Conservation (phyloP, 352 stramenopile species). For the Peronospora farinosa region DNA sequence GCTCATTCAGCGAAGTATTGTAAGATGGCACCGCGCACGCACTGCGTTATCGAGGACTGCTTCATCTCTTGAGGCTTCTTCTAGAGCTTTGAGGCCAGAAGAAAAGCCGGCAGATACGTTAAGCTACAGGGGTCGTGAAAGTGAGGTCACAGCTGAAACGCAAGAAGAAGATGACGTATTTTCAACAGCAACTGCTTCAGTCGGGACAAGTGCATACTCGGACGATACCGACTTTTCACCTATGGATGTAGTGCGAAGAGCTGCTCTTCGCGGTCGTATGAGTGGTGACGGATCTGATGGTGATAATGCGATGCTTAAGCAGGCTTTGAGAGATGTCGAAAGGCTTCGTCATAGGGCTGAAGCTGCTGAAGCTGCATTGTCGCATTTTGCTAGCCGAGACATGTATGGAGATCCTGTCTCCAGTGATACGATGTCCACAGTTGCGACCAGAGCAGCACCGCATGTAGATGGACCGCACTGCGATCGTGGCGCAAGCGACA, state of each 20-base stretch:
- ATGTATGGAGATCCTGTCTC: slow-evolving; percentile 9
- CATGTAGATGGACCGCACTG: slow-evolving; percentile 7
- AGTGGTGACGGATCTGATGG: slow-evolving; percentile 6
- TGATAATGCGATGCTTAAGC: slow-evolving; percentile 40
- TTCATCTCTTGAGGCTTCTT: slow-evolving; percentile 7
- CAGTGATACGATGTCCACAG: slow-evolving; percentile 13
- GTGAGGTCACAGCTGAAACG: slow-evolving; percentile 28
- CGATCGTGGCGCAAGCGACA: slow-evolving; percentile 2
- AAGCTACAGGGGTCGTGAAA: slow-evolving; percentile 23
- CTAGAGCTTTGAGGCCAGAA: slow-evolving; percentile 12
- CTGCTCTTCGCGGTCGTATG: slow-evolving; percentile 12
- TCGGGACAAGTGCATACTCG: slow-evolving; percentile 38
- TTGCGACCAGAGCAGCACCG: slow-evolving; percentile 15
- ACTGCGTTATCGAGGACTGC: slow-evolving; percentile 8
- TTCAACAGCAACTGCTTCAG: slow-evolving; percentile 33
- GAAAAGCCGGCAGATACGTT: slow-evolving; percentile 13
- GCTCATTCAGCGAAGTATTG: slow-evolving; percentile 31
- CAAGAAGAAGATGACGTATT: slow-evolving; percentile 28
- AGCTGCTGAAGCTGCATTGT: slow-evolving; percentile 51
- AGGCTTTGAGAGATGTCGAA: slow-evolving; percentile 48
- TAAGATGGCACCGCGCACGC: slow-evolving; percentile 21
- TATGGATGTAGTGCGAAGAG: slow-evolving; percentile 15
- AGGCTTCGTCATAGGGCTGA: slow-evolving; percentile 52
- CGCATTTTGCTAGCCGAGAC: slow-evolving; percentile 20
- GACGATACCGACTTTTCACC: slow-evolving; percentile 28